phyloP scores from a whole-genome alignment of 306 rosid species.

The Cucumis sativus region DNA sequence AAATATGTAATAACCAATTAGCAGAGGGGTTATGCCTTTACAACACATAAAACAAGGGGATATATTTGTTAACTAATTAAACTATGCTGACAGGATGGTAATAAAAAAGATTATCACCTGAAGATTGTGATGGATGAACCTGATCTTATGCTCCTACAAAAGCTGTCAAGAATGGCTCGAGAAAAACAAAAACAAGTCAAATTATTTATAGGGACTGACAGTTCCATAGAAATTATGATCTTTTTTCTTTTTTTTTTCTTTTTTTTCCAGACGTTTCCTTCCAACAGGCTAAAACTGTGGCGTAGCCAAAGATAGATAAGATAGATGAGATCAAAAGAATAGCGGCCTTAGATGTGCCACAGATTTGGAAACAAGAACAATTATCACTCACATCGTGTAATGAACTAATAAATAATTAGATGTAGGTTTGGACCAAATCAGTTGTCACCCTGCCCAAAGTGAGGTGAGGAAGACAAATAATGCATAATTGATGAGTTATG shows the following conservation, averaged over 20 bases:
- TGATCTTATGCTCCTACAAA: neutral
- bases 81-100: neutral
- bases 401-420: neutral
- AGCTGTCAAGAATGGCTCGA: neutral
- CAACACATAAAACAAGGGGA: no score
- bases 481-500: neutral
- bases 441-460: neutral
- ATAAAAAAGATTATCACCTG: neutral
- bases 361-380: neutral
- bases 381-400: neutral
- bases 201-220: neutral
- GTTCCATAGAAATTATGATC: neutral
- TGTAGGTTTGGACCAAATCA: neutral
- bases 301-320: neutral
- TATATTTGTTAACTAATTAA: no score
- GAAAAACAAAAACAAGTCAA: neutral
- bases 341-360: neutral
- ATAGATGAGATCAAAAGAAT: neutral
- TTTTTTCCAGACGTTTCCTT: neutral
- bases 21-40: no score
- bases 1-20: no score
- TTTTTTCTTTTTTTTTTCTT: no score
- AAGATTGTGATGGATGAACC: neutral
- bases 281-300: neutral
- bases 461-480: neutral